phyloP scores from a whole-genome alignment of 768 basidiomycete species.

The Termitomyces titanicus region DNA sequence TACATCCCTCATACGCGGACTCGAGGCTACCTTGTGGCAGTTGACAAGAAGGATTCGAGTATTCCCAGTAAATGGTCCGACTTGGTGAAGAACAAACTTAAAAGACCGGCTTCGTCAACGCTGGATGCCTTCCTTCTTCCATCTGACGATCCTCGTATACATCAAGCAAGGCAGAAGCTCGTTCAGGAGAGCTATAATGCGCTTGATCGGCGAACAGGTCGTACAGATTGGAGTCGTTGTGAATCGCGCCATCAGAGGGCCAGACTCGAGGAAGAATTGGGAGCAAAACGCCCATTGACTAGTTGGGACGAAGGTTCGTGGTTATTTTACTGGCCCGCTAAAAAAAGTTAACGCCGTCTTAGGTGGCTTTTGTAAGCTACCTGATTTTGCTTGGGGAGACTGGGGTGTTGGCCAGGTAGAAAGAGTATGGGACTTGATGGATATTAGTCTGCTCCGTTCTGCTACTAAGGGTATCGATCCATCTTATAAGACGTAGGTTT shows the following conservation, averaged over 20 bases:
- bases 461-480: constrained; percentile 81
- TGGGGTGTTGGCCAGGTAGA: constrained; percentile 94
- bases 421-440: constrained; percentile 93
- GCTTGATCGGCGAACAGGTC: constrained; percentile 64
- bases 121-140: constrained; percentile 91
- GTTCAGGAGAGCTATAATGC: constrained; percentile 64
- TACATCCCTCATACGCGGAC: constrained; percentile 96
- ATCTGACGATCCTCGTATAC: constrained; percentile 88
- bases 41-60: constrained; percentile 56
- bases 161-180: constrained; percentile 82
- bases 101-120: constrained; percentile 83
- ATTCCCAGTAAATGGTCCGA: constrained; percentile 71
- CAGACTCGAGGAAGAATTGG: constrained; percentile 78
- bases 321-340: not conserved
- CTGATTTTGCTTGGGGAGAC: constrained; percentile 90
- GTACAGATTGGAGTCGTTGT: constrained; percentile 89
- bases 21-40: constrained; percentile 82
- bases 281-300: constrained; percentile 81
- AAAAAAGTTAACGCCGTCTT: not conserved
- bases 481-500: constrained; percentile 79
- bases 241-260: constrained; percentile 90
- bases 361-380: constrained; percentile 83
- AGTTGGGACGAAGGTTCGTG: constrained; percentile 85
- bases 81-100: constrained; percentile 54
- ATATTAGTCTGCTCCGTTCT: constrained; percentile 81